Base-by-base conservation (phyloP, 2,329 filamentous ascomycete species). In the Aureobasidium melanogenum region DNA sequence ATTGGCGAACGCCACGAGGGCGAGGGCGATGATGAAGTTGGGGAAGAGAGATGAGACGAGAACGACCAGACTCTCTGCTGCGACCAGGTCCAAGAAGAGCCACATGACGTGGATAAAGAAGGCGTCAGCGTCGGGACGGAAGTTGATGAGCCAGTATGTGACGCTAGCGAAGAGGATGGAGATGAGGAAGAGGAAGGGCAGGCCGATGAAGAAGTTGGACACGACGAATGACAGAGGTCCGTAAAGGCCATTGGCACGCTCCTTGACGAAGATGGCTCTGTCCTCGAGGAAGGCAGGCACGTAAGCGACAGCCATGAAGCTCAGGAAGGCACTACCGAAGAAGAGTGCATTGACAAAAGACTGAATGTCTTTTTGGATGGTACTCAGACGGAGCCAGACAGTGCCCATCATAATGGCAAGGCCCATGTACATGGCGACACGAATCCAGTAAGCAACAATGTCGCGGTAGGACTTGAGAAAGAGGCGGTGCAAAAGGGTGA, bases 401-500 rank as follows among this genome's bases (percentile, higher is more conserved):
- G 90, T 94, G 2, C 90, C 89, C 86, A 91, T 91, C 82, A 93
- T 86, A 65, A 93, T 83, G 1, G 89, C 88, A 8, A 94, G 79
- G 72, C 82, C 83, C 54, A 85, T 77, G 70, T 94, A 93, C 89
- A 94, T 94, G 36, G 81, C 85, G 32, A 93, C 76, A 2, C 90
- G 83, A 64, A 93, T 89, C 1, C 87, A 88, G 69, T 94, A 95
- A 0, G 86, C 88, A 39, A 95, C 82, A 2, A 94, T 78, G 69
- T 95, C 90, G 30, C 90, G 84, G 70, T 91, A 88, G 61, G 84
- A 86, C 75, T 95, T 95, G 71, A 94, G 84, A 67, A 88, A 89
- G 26, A 84, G 84, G n/a, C 90, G 84, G 68, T 91, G 88, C 6
- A 93, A 78, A 3, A 94, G 79, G 0, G 85, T 85, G 3, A 43